These are phyloP conservation scores for Protomyces gravidus DNA, from an alignment of 1,139 yeast species.

Conservation along the genomic window DNA sequence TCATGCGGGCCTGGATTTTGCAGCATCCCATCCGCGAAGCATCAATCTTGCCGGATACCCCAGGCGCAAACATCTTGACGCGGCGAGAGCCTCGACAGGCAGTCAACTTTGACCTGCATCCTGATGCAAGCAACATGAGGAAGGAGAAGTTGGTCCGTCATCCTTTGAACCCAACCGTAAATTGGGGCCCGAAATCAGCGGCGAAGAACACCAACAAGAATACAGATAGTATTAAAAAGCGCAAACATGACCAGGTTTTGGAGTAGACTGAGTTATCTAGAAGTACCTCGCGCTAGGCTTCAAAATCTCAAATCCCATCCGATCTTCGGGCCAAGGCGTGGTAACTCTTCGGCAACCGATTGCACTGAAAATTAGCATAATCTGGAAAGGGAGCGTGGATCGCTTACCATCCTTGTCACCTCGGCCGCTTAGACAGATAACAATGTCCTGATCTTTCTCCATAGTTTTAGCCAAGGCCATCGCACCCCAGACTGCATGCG, in stretches of 20 bases:
- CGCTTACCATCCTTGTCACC: constrained; percentile 76
- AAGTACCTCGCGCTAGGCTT: constrained; percentile 30
- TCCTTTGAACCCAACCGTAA: constrained; percentile 86
- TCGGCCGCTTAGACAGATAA: constrained; percentile 91
- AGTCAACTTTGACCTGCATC: constrained; percentile 38
- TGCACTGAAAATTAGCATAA: constrained; percentile 50
- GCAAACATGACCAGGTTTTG: background rate
- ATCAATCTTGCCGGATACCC: constrained; percentile 48
- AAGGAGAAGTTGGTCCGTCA: constrained; percentile 76
- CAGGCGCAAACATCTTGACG: constrained; percentile 62
- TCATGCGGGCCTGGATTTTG: constrained; percentile 63
- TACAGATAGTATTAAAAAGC: background rate
- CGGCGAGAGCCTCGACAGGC: constrained; percentile 46
- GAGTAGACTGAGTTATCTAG: background rate
- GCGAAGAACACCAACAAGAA: constrained; percentile 33
- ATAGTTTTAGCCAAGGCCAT: constrained; percentile 80
- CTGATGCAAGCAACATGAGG: constrained; percentile 48
- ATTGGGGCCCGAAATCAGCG: constrained; percentile 90
- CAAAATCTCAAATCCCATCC: constrained; percentile 96
- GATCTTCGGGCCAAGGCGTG: constrained; percentile 79
- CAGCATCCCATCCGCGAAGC: constrained; percentile 45
- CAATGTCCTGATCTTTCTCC: constrained; percentile 71
- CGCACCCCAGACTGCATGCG: constrained; percentile 94
- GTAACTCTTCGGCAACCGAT: constrained; percentile 91
- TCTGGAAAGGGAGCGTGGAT: background rate